Base-by-base conservation (phyloP, 768 basidiomycete species). In the Antrodiella citrinella region DNA sequence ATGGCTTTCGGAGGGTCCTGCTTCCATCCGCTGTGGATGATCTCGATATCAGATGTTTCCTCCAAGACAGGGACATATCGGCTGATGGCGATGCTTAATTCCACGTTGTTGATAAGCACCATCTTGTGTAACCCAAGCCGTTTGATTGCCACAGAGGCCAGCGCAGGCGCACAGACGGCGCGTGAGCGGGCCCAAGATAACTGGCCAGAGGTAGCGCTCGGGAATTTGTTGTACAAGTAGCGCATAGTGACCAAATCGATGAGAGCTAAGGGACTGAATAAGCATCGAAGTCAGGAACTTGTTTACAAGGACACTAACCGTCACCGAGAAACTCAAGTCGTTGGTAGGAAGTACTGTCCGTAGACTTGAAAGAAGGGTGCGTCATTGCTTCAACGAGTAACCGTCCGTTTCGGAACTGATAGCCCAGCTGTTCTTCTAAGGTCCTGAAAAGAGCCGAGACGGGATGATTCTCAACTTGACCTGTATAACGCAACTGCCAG, bases 311-410 rank as follows among this genome's bases (percentile, higher is more conserved):
- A 39, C 21, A 62, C 81, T 67, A 62, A 91, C 91, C 87, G 62
- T 95, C 92, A 25, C 92, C 92, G 2, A 95, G 73, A 57, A 91
- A 93, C 58, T 95, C 92, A 10, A 93, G 69, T 12, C 92, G 78
- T 54, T 95, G 86, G 64, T 94, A 94, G 2, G 86, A 88, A 4
- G 78, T 69, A 9, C 72, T 72, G 11, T 72, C 74, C 1, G 66
- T 62, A 2, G 64, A 64, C 9, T 74, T 70, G 57, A 87, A 87
- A 0, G 88, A 90, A 0, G 91, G 86, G 61, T 95, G 92, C 0
- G 88, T 91, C n/a, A 91, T 66, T 7, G 91, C 90, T 66, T 91
- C 83, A 5, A 86, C 59, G 2, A 94, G 66, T 13, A 89, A 64
- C 44, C 75, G 70, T n/a, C 77, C 74, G 18, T 74, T 70, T 50